Conservation (phyloP, 2,329 filamentous ascomycete genomes). For the Cladosporium austrohemisphaericum region DNA sequence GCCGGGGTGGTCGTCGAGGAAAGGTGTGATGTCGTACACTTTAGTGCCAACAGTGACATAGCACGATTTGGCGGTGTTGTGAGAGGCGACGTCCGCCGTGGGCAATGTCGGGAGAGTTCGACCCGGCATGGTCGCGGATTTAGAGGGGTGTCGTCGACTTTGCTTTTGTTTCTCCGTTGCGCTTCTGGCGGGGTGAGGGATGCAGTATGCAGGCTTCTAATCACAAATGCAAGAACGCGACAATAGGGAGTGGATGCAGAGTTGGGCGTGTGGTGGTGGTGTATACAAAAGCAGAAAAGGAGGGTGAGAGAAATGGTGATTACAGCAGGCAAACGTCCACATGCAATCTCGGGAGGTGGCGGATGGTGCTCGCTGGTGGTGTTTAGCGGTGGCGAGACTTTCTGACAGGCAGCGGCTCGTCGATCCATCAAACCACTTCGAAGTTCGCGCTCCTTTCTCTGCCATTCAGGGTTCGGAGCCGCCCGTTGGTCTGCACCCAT, state of each 20-base stretch:
- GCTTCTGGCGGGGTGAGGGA: not conserved
- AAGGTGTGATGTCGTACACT: constrained; percentile 93
- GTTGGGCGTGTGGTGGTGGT: not conserved
- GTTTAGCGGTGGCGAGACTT: constrained; percentile 15
- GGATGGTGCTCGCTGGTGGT: constrained; percentile 1
- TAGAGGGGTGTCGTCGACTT: not conserved
- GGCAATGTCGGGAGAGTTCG: constrained; percentile 80
- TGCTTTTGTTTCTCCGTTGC: not conserved
- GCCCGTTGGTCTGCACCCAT: not conserved
- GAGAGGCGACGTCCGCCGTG: constrained; percentile 72
- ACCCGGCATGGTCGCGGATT: constrained; percentile 61
- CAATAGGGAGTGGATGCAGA: not conserved
- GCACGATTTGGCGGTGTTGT: constrained; percentile 78
- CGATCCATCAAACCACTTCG: constrained; percentile 7
- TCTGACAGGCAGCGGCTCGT: constrained; percentile 4
- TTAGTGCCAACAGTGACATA: constrained; percentile 87
- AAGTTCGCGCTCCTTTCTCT: not conserved
- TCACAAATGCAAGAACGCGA: not conserved
- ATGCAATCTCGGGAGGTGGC: constrained; percentile 11
- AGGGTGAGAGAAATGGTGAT: not conserved
- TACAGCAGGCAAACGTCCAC: not conserved
- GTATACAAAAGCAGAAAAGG: not conserved
- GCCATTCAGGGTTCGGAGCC: constrained; percentile 11
- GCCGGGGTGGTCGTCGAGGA: constrained; percentile 85
- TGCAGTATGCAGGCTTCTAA: not conserved